A percentile compares a stretch with the other conserved stretches of the same genome.
Evolutionary conservation across 139 green algal genomes (phyloP).

Genomic region (Picochlorum sp.): DNA sequence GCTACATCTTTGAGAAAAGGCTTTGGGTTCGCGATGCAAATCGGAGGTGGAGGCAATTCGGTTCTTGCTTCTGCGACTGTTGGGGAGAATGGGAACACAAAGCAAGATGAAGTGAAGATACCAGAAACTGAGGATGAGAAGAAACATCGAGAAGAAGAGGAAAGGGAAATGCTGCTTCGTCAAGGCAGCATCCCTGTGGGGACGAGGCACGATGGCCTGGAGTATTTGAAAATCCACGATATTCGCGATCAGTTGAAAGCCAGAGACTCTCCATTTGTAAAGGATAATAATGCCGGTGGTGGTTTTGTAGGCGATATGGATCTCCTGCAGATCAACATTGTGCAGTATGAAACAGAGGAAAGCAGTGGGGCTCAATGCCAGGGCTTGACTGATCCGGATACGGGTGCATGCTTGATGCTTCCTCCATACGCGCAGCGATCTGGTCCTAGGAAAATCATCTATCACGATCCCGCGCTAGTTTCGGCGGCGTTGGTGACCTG

Average conservation of each 20-base stretch:
- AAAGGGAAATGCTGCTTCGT: no score
- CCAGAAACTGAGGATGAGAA: no score
- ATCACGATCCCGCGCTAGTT: constrained; percentile 69
- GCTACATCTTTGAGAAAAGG: no score
- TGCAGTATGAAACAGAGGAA: constrained; percentile 53
- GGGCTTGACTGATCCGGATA: not conserved
- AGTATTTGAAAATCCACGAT: constrained; percentile 1
- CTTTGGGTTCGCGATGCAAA: no score
- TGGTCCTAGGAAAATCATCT: constrained; percentile 67
- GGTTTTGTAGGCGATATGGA: constrained; percentile 68
- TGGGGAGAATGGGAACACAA: no score
- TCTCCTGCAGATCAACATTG: constrained; percentile 54
- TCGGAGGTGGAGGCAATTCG: no score
- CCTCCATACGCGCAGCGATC: constrained; percentile 62
- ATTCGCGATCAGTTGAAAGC: not conserved
- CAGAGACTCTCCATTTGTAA: constrained; percentile 54
- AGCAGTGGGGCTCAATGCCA: constrained; percentile 41
- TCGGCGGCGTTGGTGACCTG: constrained; percentile 86
- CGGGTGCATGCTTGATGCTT: constrained; percentile 39
- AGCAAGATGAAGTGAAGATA: no score
- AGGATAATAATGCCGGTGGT: constrained; percentile 65
- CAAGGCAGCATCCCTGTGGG: no score
- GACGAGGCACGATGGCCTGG: no score
- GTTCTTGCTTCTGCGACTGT: no score
- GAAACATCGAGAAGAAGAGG: no score